Conservation (phyloP, 2,329 filamentous ascomycete species). For the Ceratocystis destructans region DNA sequence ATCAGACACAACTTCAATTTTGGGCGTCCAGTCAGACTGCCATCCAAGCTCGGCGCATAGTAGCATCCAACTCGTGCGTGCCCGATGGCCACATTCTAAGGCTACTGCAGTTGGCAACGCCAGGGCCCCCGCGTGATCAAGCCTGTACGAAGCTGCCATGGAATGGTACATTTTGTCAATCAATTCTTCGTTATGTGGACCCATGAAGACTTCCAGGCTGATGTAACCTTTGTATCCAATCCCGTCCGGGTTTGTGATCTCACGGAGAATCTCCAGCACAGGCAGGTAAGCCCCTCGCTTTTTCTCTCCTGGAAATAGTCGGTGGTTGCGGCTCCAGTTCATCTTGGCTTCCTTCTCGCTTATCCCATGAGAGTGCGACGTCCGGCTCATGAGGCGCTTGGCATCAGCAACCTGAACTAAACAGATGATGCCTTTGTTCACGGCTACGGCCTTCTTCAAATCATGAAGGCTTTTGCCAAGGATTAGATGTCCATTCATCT, state of each 20-base stretch:
- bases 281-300: slow-evolving; percentile 23
- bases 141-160: background rate
- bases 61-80: slow-evolving; percentile 19
- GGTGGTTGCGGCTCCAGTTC: slow-evolving; percentile 20
- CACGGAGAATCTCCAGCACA: slow-evolving; percentile 25
- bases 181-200: background rate
- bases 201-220: slow-evolving; percentile 22
- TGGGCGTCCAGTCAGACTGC: slow-evolving; percentile 12
- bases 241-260: slow-evolving; percentile 18
- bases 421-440: slow-evolving; percentile 17
- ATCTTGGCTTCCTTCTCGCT: slow-evolving; percentile 17
- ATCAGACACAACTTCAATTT: background rate
- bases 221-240: slow-evolving; percentile 20
- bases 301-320: slow-evolving; percentile 21
- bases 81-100: slow-evolving; percentile 16
- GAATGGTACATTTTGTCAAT: slow-evolving; percentile 1
- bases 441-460: background rate
- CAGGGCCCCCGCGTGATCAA: slow-evolving; percentile 6
- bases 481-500: background rate
- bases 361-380: slow-evolving; percentile 13
- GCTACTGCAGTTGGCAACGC: slow-evolving; percentile 13
- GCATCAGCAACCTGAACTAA: slow-evolving; percentile 22
- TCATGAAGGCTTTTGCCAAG: background rate
- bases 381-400: slow-evolving; percentile 14
- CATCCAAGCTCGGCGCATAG: slow-evolving; percentile 19